Evolutionary conservation across 2,329 filamentous ascomycete genomes (phyloP).

Genomic region (Ophiocordyceps camponoti-saundersi): DNA sequence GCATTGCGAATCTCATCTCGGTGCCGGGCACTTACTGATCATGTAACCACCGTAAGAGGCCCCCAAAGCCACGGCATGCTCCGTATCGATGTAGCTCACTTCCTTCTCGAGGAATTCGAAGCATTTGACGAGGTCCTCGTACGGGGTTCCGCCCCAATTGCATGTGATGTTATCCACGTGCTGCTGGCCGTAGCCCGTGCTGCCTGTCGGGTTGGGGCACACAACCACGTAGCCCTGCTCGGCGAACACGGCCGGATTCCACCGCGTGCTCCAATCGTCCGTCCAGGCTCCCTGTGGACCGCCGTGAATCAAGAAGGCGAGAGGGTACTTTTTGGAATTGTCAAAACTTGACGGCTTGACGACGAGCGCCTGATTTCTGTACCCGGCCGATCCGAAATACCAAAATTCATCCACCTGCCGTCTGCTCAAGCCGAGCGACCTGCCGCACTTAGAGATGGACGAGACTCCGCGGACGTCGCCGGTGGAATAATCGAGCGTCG

Average conservation of each 20-base stretch:
- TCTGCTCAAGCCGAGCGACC: constrained; percentile 46
- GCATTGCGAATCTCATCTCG: not conserved
- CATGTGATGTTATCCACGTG: constrained; percentile 60
- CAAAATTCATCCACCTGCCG: constrained; percentile 52
- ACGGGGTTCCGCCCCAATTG: constrained; percentile 76
- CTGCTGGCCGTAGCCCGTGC: constrained; percentile 65
- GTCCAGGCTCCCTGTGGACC: constrained; percentile 65
- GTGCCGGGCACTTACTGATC: constrained; percentile 36
- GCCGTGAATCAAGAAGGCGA: constrained; percentile 68
- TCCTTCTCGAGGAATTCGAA: constrained; percentile 57
- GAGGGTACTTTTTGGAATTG: constrained; percentile 54
- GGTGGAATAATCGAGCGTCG: constrained; percentile 33
- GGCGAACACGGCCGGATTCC: constrained; percentile 75
- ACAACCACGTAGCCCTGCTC: constrained; percentile 79
- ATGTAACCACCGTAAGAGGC: constrained; percentile 63
- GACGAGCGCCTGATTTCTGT: constrained; percentile 51
- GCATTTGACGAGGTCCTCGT: constrained; percentile 62
- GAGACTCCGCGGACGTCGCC: constrained; percentile 29
- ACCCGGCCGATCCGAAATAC: constrained; percentile 46
- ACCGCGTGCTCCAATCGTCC: constrained; percentile 64
- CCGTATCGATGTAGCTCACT: constrained; percentile 50
- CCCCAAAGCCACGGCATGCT: constrained; percentile 54
- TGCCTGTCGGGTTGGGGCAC: constrained; percentile 68
- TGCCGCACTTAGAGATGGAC: constrained; percentile 48
- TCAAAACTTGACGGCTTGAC: constrained; percentile 53